phyloP scores from a whole-genome alignment of 2,329 filamentous ascomycete genomes.

The Seiridium cupressi region DNA sequence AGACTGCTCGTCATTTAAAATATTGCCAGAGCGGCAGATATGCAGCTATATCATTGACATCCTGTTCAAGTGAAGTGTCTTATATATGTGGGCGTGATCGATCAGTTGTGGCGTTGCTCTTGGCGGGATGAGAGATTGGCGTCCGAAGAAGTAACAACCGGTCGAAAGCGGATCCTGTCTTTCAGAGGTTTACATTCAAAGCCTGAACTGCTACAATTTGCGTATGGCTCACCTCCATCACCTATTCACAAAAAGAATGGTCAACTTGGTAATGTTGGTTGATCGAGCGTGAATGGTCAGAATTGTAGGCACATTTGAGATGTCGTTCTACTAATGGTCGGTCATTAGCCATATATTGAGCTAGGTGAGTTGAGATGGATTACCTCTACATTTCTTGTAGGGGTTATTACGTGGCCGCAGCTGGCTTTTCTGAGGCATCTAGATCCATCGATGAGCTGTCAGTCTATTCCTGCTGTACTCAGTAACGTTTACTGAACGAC shows the following conservation, averaged over 20 bases:
- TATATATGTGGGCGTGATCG: neutral
- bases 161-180: neutral
- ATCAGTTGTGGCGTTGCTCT: neutral
- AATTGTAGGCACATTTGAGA: neutral
- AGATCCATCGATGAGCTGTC: neutral
- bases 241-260: neutral
- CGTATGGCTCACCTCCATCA: neutral
- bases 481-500: too few relatives aligned
- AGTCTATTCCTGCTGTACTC: too few relatives aligned
- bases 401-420: neutral
- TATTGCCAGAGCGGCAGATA: too few relatives aligned
- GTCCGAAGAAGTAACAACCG: neutral
- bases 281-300: neutral
- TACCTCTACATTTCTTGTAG: neutral
- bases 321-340: neutral
- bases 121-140: neutral
- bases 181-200: neutral
- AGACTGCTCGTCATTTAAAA: too few relatives aligned
- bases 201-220: neutral
- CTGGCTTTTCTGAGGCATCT: neutral
- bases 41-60: too few relatives aligned
- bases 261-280: neutral
- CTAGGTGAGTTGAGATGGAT: neutral
- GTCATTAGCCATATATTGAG: neutral
- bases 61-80: too few relatives aligned